Evolutionary conservation across 2,329 filamentous ascomycete species (phyloP), one percentile per base, ranked within the genome.

Genomic region (Pseudofabraea citricarpa): DNA sequence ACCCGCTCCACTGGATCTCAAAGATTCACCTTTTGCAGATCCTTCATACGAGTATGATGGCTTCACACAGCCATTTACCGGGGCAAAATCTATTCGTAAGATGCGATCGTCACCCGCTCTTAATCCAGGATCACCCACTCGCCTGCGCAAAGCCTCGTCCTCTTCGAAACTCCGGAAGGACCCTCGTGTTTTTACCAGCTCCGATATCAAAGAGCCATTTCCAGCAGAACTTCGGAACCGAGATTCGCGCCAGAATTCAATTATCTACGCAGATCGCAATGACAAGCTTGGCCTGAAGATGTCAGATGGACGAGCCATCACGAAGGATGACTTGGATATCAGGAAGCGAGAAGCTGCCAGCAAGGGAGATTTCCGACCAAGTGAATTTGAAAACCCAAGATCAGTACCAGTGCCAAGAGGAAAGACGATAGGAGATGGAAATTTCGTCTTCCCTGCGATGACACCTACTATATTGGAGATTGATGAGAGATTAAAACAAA

Each of bases 131-230:
- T 16, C 23, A n/a, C 16, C 5, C 12, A 22, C 15, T 21, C 21
- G 10, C 10, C 21, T 37, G 4, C 21, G 21, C 10, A 37, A 37
- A n/a, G 35, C 26, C 10, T 29, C 38, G 13, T 31, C 38, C 10
- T 31, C 38, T 31, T 20, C 23, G 6, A 18, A 31, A 40, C 13
- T 35, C 20, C 21, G 9, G 26, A 32, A 15, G 20, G 18, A 31
- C 3, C 15, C 20, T 23, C 20, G 16, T 27, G 9, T 36, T 21
- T 15, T 21, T 21, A 32, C 21, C n/a, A 40, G 27, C 6, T 7
- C 16, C 21, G 43, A 23, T 40, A 29, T 36, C 22, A 18, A 16
- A n/a, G 26, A 40, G 15, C 38, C 26, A 19, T 32, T 40, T 18
- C 26, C 38, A 13, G 3, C n/a, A 8, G 16, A 40, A 32, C 26